Conservation (phyloP, 352 stramenopile genomes). For the Phytopythium delawarense region DNA sequence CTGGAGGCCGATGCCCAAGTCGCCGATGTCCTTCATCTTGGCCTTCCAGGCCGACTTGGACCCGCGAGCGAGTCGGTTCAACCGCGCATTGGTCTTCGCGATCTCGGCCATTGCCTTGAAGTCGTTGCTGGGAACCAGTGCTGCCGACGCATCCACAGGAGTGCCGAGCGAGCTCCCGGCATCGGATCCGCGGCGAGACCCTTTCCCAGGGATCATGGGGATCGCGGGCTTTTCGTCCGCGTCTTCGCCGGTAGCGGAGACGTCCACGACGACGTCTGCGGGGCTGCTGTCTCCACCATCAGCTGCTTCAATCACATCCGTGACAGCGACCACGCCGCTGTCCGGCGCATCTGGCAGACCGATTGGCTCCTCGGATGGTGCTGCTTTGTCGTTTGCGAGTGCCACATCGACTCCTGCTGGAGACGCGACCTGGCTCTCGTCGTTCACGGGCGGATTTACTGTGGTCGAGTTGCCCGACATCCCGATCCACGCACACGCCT, state of each 20-base stretch:
- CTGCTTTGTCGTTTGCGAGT: neutral
- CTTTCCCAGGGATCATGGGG: neutral
- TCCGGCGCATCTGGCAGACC: neutral
- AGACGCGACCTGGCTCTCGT: neutral
- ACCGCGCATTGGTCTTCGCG: constrained; percentile 16
- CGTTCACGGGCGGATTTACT: neutral
- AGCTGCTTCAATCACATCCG: neutral
- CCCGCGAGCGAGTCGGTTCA: constrained; percentile 34
- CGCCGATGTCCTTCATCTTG: constrained; percentile 70
- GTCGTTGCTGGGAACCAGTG: constrained; percentile 8
- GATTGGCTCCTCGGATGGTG: neutral
- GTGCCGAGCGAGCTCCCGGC: constrained; percentile 8
- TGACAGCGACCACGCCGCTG: neutral
- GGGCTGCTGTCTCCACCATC: neutral
- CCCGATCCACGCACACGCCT: neutral
- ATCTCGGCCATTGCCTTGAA: constrained; percentile 18
- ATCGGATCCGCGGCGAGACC: neutral
- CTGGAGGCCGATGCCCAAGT: constrained; percentile 75
- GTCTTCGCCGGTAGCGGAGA: neutral
- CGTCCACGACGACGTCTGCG: neutral
- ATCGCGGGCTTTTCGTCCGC: neutral
- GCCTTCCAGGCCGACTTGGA: constrained; percentile 47
- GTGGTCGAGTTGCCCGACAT: neutral
- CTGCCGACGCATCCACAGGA: constrained; percentile 4
- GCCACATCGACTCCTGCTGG: neutral